Conservation (phyloP, 169 alveolate genomes). For the Eimeria praecox region DNA sequence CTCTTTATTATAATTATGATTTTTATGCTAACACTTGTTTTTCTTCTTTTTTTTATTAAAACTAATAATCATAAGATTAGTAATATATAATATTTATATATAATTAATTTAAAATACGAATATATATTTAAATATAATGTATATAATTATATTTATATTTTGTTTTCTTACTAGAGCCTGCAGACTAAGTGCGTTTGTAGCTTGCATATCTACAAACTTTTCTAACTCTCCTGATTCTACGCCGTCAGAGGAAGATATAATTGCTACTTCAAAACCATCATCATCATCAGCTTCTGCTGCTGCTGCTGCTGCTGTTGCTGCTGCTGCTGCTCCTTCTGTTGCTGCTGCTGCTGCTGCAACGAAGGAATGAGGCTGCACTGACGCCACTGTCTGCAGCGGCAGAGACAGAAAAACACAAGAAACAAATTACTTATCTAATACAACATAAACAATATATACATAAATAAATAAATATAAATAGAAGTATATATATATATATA, state of each 20-base stretch:
- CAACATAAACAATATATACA: neutral
- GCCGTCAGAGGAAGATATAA: neutral
- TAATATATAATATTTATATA: neutral
- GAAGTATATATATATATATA: constrained; percentile 3
- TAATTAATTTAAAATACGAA: neutral
- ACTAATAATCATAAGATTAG: neutral
- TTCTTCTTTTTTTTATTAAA: no score
- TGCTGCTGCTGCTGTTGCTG: no score
- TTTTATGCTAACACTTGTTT: no score
- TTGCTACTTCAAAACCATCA: neutral
- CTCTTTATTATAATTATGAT: no score
- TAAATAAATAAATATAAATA: neutral
- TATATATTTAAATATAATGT: neutral
- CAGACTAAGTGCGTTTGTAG: neutral
- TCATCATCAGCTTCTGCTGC: neutral
- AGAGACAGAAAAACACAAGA: neutral
- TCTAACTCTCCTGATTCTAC: neutral
- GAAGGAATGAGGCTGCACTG: constrained; percentile 35
- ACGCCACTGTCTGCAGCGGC: neutral
- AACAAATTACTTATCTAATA: no score
- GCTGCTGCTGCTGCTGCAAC: neutral
- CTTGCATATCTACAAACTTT: neutral
- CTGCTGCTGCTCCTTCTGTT: no score
- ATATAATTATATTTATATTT: no score
- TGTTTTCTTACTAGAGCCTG: neutral